A percentile compares a stretch with the other conserved stretches of the same genome.
These are phyloP conservation scores for Ophiosphaerella herpotricha DNA, from an alignment of 2,329 filamentous ascomycete genomes.

Conservation along the genomic window DNA sequence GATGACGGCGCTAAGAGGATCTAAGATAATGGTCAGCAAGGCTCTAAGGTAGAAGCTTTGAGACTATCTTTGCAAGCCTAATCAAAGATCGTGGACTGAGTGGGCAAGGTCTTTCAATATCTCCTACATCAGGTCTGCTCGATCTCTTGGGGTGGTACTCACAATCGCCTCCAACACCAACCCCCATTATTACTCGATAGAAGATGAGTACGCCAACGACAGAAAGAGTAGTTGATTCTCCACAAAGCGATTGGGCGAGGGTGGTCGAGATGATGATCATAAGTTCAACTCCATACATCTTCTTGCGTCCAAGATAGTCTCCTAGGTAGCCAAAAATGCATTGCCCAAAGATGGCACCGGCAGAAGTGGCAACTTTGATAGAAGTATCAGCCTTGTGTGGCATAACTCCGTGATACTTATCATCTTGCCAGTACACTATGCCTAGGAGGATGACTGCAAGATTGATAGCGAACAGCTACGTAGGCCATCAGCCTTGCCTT, in stretches of 20 bases:
- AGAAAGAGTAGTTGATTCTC: slow-evolving; percentile 40
- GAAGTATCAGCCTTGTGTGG: slow-evolving; percentile 73
- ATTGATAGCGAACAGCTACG: slow-evolving; percentile 62
- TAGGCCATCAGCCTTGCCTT: slow-evolving; percentile 7
- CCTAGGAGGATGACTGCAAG: slow-evolving; percentile 68
- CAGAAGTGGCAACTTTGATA: slow-evolving; percentile 84
- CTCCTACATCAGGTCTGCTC: background rate
- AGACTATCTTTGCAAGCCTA: too few relatives aligned
- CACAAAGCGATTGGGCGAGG: slow-evolving; percentile 45
- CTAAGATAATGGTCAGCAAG: slow-evolving; percentile 8
- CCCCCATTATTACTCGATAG: slow-evolving; percentile 48
- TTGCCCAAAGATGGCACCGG: slow-evolving; percentile 82
- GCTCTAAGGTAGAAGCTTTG: background rate
- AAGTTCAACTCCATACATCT: slow-evolving; percentile 71
- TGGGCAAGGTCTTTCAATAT: background rate
- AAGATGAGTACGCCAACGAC: slow-evolving; percentile 48
- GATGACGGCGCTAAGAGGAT: slow-evolving; percentile 80
- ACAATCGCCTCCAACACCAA: slow-evolving; percentile 40
- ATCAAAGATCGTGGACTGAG: too few relatives aligned
- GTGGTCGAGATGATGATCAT: slow-evolving; percentile 48
- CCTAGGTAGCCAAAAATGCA: slow-evolving; percentile 71
- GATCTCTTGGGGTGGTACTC: slow-evolving; percentile 1
- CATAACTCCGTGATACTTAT: slow-evolving; percentile 54
- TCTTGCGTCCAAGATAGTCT: slow-evolving; percentile 77
- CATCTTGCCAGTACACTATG: slow-evolving; percentile 71